Evolutionary conservation across 169 alveolate species (phyloP).

Genomic region (Plasmodium vivax): DNA sequence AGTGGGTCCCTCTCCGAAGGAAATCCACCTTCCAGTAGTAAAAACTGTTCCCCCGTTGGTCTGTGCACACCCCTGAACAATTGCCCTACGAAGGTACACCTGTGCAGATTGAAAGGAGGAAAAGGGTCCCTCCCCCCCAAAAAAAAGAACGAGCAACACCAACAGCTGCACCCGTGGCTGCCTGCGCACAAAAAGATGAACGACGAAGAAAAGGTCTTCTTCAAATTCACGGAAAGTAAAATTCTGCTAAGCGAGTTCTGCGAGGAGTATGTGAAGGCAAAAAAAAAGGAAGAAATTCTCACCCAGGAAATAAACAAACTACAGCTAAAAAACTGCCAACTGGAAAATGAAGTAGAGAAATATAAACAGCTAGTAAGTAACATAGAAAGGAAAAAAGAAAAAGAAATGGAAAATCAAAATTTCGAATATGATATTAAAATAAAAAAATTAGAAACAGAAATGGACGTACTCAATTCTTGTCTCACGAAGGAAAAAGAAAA

Average conservation of each 20-base stretch:
- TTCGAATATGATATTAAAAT: slow-evolving; percentile 68
- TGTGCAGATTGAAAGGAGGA: background rate
- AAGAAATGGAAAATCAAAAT: slow-evolving; percentile 57
- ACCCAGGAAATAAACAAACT: slow-evolving; percentile 19
- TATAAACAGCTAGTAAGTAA: slow-evolving; percentile 13
- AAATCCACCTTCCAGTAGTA: background rate
- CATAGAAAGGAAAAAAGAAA: slow-evolving; percentile 37
- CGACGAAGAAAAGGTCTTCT: slow-evolving; percentile 53
- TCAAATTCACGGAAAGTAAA: slow-evolving; percentile 55
- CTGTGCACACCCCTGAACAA: background rate
- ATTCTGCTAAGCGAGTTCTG: slow-evolving; percentile 41
- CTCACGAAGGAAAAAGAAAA: slow-evolving; percentile 63
- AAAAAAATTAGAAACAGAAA: slow-evolving; percentile 45
- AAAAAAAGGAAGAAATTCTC: slow-evolving; percentile 27
- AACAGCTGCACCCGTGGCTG: background rate
- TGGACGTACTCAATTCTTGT: slow-evolving; percentile 38
- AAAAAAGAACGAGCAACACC: too few species aligned
- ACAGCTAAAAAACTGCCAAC: slow-evolving; percentile 39
- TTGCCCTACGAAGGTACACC: background rate
- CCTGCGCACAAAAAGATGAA: slow-evolving; percentile 15
- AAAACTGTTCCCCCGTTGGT: background rate
- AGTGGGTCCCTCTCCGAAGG: background rate
- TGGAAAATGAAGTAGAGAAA: slow-evolving; percentile 66
- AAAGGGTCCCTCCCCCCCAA: background rate
- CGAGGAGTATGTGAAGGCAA: slow-evolving; percentile 26